Percentiles rank a stretch among this genome's conserved stretches.
Conservation (phyloP, 768 basidiomycete genomes). For the Lepiota brunneoincarnata region DNA sequence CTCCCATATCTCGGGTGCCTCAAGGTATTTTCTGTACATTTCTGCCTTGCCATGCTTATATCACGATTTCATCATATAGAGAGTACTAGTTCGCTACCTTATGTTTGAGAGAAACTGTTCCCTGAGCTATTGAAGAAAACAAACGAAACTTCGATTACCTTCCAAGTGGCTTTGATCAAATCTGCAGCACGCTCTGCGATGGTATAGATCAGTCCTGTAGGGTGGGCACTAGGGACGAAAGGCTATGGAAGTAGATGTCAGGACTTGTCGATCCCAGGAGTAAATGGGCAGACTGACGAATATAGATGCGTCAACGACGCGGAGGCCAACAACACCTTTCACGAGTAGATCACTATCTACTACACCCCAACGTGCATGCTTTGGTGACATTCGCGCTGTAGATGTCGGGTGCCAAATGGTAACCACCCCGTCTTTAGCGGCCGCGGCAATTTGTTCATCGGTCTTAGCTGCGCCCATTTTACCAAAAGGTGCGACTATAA, state of each 20-base stretch:
- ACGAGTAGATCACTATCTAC: slow-evolving; percentile 1
- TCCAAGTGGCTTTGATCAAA: not conserved
- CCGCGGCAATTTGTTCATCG: too few species aligned
- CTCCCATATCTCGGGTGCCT: too few species aligned
- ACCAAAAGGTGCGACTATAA: too few species aligned
- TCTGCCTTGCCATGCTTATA: too few species aligned
- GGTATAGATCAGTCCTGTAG: slow-evolving; percentile 16
- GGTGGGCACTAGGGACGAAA: slow-evolving; percentile 15
- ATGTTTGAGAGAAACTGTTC: too few species aligned
- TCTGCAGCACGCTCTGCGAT: slow-evolving; percentile 16
- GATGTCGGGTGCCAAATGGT: slow-evolving; percentile 26
- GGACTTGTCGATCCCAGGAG: not conserved
- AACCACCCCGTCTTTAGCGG: too few species aligned
- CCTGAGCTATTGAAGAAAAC: too few species aligned
- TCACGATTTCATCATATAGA: too few species aligned
- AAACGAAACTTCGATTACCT: too few species aligned
- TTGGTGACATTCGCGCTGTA: slow-evolving; percentile 27
- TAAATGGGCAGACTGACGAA: slow-evolving; percentile 1
- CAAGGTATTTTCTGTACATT: too few species aligned
- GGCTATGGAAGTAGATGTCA: slow-evolving; percentile 12
- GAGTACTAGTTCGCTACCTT: too few species aligned
- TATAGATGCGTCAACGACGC: slow-evolving; percentile 5
- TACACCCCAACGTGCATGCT: slow-evolving; percentile 12
- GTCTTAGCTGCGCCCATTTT: too few species aligned
- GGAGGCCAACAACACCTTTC: not conserved